Evolutionary conservation across 2,329 filamentous ascomycete genomes (phyloP).

Genomic region (Amylocarpus encephaloides): DNA sequence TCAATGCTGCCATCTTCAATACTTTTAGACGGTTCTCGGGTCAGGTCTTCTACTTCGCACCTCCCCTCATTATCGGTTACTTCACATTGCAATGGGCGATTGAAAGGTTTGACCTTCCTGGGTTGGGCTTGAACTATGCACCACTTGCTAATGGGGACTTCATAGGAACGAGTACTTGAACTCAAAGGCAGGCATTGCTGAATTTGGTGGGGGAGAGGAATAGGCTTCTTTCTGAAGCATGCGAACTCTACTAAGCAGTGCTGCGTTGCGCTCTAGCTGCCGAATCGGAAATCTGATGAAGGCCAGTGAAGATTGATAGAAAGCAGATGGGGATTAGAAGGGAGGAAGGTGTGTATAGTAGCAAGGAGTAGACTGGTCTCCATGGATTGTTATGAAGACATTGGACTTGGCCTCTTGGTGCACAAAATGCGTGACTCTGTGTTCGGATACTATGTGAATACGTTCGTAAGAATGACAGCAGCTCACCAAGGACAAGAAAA

Average conservation of each 20-base stretch:
- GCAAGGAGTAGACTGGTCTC: constrained; percentile 14
- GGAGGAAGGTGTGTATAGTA: constrained; percentile 24
- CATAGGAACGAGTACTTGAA: constrained; percentile 72
- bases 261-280: constrained; percentile 24
- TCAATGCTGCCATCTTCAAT: constrained; percentile 89
- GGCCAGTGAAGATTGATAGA: constrained; percentile 9
- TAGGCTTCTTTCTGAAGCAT: constrained; percentile 6
- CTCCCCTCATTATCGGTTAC: constrained; percentile 74
- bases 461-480: too few relatives aligned
- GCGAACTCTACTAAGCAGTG: constrained; percentile 18
- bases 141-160: constrained; percentile 4
- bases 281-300: constrained; percentile 8
- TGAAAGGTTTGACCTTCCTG: constrained; percentile 62
- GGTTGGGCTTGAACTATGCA: background rate
- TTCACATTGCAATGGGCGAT: constrained; percentile 83
- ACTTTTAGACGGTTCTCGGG: constrained; percentile 76
- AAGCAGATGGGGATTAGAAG: constrained; percentile 10
- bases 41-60: constrained; percentile 85
- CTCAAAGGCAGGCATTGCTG: constrained; percentile 65
- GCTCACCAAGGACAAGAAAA: too few relatives aligned
- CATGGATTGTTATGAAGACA: constrained; percentile 18
- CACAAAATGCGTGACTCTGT: background rate
- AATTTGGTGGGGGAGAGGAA: constrained; percentile 40
- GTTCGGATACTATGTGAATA: too few relatives aligned
- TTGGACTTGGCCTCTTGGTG: background rate